Evolutionary conservation across 306 rosid genomes (phyloP), one percentile per base, ranked within the genome.

Genomic region (Acacia crassicarpa): DNA sequence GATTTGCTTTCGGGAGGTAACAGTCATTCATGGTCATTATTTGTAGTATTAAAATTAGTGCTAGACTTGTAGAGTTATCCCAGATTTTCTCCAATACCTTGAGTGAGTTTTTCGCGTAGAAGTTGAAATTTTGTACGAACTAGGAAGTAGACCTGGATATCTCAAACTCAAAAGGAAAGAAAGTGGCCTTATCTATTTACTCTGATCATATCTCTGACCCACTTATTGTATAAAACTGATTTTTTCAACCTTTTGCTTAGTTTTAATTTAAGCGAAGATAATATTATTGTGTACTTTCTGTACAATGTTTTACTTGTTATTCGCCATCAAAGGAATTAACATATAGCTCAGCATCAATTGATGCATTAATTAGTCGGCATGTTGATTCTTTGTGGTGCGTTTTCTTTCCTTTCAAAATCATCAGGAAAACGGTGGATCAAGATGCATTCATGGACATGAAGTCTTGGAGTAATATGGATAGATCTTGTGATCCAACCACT

Each of bases 351-450:
- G 68, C 69, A 17, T 41, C 44, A 6, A 53, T 62, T 22, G 16
- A 25, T 54, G 45, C 65, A n/a, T 40, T 74, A 44, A 46, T 73
- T 54, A 5, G 23, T 23, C 77, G 45, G 9, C 33, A 41, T 79
- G 80, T 72, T 63, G 46, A 77, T 58, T 54, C 25, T 16, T 40
- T 53, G 27, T 61, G n/a, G 22, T 61, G 2, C n/a, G 15, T 23
- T 63, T 38, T 33, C 65, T 38, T 41, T 40, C 46, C 22, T 19
- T 43, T 72, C 13, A 23, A 80, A 75, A 78, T 75, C 49, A 40
- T 79, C 89, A 95, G 97, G 89, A 89, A 80, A 71, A 63, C 74
- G 14, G 25, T 41, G 25, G 88, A 86, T 85, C 87, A 83, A 32
- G 86, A 61, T 25, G 56, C 79, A 13, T 62, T 78, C 30, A 81